Conservation (phyloP, 2,329 filamentous ascomycete species). For the Fulvia fulva region DNA sequence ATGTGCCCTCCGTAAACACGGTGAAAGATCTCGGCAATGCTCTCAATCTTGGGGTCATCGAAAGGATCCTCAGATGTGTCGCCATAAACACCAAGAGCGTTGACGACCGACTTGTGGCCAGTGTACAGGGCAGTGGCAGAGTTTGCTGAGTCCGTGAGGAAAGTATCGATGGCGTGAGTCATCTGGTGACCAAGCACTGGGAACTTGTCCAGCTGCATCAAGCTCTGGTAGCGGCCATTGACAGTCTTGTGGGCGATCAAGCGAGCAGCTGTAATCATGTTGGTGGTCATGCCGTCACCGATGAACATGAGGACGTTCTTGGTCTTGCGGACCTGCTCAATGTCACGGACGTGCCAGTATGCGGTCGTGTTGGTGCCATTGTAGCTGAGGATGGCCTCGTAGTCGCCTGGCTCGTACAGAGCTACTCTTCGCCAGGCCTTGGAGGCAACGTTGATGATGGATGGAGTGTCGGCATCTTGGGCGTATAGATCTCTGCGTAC, state of each 20-base stretch:
- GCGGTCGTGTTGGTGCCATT: slow-evolving; percentile 66
- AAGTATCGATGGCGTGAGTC: slow-evolving; percentile 75
- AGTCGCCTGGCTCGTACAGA: slow-evolving; percentile 74
- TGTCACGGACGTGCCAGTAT: slow-evolving; percentile 70
- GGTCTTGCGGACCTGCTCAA: slow-evolving; percentile 66
- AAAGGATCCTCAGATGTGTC: slow-evolving; percentile 70
- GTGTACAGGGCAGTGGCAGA: slow-evolving; percentile 76
- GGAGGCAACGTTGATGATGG: slow-evolving; percentile 72
- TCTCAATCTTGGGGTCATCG: slow-evolving; percentile 84
- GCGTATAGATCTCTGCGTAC: slow-evolving; percentile 63
- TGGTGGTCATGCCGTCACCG: slow-evolving; percentile 65
- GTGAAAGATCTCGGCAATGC: slow-evolving; percentile 72
- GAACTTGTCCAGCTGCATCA: slow-evolving; percentile 71
- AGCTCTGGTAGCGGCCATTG: slow-evolving; percentile 78
- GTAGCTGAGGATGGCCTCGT: slow-evolving; percentile 71
- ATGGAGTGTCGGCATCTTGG: slow-evolving; percentile 63
- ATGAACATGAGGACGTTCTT: slow-evolving; percentile 78
- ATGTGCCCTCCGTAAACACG: slow-evolving; percentile 61
- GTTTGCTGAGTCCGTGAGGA: slow-evolving; percentile 85
- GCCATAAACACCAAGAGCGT: slow-evolving; percentile 75
- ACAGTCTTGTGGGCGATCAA: slow-evolving; percentile 76
- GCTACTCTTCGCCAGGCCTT: slow-evolving; percentile 74
- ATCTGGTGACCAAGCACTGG: slow-evolving; percentile 74
- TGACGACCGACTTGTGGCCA: slow-evolving; percentile 79
- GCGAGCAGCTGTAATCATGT: slow-evolving; percentile 61